phyloP scores from a whole-genome alignment of 2,329 filamentous ascomycete species.

The Metarhizium guizhouense region DNA sequence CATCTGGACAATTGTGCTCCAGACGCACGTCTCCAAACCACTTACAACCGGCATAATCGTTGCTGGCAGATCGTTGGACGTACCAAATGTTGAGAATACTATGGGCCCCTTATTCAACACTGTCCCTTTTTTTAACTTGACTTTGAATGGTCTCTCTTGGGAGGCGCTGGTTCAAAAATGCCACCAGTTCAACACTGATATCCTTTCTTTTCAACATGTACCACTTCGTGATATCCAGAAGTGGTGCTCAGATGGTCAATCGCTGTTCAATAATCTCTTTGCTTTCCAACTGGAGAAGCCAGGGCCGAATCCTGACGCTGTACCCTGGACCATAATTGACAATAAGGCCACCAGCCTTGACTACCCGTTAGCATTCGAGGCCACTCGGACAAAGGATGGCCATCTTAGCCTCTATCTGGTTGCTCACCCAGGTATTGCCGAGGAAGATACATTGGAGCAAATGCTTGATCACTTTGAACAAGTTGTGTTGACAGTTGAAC shows the following conservation, averaged over 20 bases:
- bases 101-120: conserved; percentile 89
- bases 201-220: conserved; percentile 62
- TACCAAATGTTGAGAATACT: conserved; percentile 55
- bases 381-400: conserved; percentile 41
- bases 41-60: conserved; percentile 64
- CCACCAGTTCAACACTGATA: conserved; percentile 60
- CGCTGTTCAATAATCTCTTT: conserved; percentile 73
- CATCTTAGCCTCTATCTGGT: conserved; percentile 50
- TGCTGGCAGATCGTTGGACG: conserved; percentile 66
- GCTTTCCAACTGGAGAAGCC: conserved; percentile 58
- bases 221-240: conserved; percentile 72
- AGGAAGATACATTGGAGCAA: conserved; percentile 17
- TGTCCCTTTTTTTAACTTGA: conserved; percentile 56
- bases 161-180: conserved; percentile 50
- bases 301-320: conserved; percentile 14
- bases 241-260: conserved; percentile 54
- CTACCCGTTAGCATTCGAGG: conserved; percentile 72
- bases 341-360: conserved; percentile 42
- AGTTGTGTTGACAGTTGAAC: conserved; percentile 7
- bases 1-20: conserved; percentile 59
- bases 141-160: conserved; percentile 43
- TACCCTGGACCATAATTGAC: conserved; percentile 46
- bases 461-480: conserved; percentile 33
- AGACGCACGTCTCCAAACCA: conserved; percentile 34
- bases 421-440: conserved; percentile 36